phyloP scores from a whole-genome alignment of 2,329 filamentous ascomycete genomes.

The Sclerotinia subarctica region DNA sequence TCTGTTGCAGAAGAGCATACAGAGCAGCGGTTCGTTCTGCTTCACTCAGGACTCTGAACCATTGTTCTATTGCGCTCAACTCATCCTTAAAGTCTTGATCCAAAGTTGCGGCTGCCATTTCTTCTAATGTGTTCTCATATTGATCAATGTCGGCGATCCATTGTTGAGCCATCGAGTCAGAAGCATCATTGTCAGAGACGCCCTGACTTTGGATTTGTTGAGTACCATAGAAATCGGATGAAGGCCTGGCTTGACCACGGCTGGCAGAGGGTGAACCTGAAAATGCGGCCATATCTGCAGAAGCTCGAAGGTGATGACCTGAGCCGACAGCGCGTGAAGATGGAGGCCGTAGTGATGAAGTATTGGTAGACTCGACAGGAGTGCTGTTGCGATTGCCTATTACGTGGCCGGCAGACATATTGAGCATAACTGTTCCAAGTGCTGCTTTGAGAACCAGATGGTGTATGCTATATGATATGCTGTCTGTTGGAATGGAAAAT shows the following conservation, averaged over 20 bases:
- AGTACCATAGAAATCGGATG: constrained; percentile 87
- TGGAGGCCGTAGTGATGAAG: constrained; percentile 78
- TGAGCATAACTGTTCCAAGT: constrained; percentile 33
- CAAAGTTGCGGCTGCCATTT: constrained; percentile 97
- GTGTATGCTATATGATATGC: too few species aligned
- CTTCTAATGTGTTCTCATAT: constrained; percentile 96
- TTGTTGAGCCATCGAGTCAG: constrained; percentile 93
- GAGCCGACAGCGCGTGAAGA: constrained; percentile 73
- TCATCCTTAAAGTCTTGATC: constrained; percentile 99
- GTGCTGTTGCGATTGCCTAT: constrained; percentile 94
- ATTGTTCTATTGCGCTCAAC: constrained; percentile 97
- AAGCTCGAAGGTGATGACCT: constrained; percentile 85
- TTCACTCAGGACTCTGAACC: constrained; percentile 96
- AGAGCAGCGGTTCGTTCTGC: constrained; percentile 92
- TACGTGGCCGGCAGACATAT: constrained; percentile 54
- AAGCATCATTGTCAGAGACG: constrained; percentile 70
- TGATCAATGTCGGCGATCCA: constrained; percentile 99
- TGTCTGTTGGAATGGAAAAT: constrained; percentile 7
- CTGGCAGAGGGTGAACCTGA: constrained; percentile 59
- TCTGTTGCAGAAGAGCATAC: constrained; percentile 95
- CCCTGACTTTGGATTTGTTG: constrained; percentile 66
- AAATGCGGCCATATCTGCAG: constrained; percentile 91
- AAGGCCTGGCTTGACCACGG: constrained; percentile 76
- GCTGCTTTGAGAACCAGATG: constrained; percentile 8
- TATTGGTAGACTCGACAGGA: constrained; percentile 75